These are phyloP conservation scores for Phaeosphaeriaceae sp. DNA, from an alignment of 2,329 filamentous ascomycete species.

Conservation along the genomic window DNA sequence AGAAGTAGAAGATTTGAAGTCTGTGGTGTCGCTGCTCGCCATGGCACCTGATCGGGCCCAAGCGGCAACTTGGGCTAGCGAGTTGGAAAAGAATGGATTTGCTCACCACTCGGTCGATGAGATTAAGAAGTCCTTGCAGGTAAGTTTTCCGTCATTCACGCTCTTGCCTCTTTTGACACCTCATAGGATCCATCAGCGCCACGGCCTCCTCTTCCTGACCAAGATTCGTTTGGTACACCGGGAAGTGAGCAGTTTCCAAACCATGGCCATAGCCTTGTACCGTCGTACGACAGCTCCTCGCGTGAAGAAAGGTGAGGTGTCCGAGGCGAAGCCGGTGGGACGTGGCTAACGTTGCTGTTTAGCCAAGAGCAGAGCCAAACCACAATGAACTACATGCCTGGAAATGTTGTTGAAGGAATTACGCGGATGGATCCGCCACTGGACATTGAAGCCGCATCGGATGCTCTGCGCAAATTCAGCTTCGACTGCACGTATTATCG, in stretches of 20 bases:
- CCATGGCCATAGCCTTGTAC: conserved; percentile 28
- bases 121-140: conserved; percentile 46
- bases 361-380: conserved; percentile 45
- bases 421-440: conserved; percentile 27
- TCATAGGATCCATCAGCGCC: conserved; percentile 32
- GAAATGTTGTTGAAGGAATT: conserved; percentile 25
- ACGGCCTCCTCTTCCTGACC: conserved; percentile 26
- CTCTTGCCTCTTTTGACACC: conserved; percentile 15
- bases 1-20: conserved; percentile 49
- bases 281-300: conserved; percentile 44
- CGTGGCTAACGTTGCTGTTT: conserved; percentile 24
- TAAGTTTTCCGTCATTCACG: conserved; percentile 11
- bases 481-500: conserved; percentile 45
- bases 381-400: conserved; percentile 31
- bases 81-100: conserved; percentile 48
- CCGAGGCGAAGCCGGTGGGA: too few relatives aligned
- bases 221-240: conserved; percentile 35
- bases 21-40: conserved; percentile 43
- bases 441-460: conserved; percentile 25
- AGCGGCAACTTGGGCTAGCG: conserved; percentile 44
- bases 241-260: conserved; percentile 34
- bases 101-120: conserved; percentile 47
- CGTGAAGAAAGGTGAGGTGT: conserved; percentile 39
- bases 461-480: conserved; percentile 37
- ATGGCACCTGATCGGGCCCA: conserved; percentile 44